These are phyloP conservation scores for Fraxinus excelsior DNA, from an alignment of 257 asterid genomes.

Conservation along the genomic window DNA sequence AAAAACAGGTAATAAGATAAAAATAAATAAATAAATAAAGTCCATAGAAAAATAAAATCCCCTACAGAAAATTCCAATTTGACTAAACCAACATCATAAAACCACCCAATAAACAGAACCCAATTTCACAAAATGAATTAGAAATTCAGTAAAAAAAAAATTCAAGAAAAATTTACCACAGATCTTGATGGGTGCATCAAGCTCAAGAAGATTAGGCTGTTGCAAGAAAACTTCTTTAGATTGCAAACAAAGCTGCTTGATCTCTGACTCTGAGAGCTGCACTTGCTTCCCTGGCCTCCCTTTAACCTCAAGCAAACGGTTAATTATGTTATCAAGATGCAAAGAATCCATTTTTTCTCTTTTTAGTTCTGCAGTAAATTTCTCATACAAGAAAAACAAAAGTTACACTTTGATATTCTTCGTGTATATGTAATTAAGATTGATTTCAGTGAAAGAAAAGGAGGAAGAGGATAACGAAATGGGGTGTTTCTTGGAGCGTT, in stretches of 20 bases:
- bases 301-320: constrained; percentile 75
- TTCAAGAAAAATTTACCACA: constrained; percentile 49
- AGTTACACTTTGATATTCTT: not conserved
- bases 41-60: not conserved
- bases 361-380: constrained; percentile 4
- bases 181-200: constrained; percentile 89
- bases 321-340: constrained; percentile 65
- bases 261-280: constrained; percentile 81
- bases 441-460: constrained; percentile 15
- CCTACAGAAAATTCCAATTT: constrained; percentile 2
- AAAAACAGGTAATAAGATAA: not conserved
- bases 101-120: not conserved
- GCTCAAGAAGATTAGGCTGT: constrained; percentile 90
- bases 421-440: constrained; percentile 20
- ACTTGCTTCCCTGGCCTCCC: constrained; percentile 87
- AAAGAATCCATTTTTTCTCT: constrained; percentile 48
- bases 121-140: not conserved
- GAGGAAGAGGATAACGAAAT: not conserved
- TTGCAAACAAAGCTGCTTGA: constrained; percentile 69
- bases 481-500: constrained; percentile 15
- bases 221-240: constrained; percentile 66
- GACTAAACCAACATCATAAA: not conserved
- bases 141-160: not conserved
- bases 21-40: not conserved
- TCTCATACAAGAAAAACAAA: constrained; percentile 6